Conservation (phyloP, 345 rosid species). For the Excoecaria agallocha region DNA sequence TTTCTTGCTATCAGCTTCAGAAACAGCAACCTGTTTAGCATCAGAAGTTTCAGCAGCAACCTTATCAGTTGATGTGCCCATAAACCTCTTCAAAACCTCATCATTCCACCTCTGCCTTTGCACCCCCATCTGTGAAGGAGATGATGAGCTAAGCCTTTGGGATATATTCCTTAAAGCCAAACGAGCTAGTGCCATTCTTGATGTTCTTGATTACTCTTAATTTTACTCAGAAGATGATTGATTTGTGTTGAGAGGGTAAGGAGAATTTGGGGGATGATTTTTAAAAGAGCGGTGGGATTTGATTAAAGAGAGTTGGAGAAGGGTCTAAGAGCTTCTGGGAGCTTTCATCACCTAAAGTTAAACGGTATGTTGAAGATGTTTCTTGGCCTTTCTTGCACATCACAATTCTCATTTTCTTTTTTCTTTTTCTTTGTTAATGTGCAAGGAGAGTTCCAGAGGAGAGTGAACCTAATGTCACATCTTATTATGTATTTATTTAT, state of each 20-base stretch:
- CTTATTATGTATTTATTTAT: too few species aligned
- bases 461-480: not conserved
- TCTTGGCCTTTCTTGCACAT: conserved; percentile 25
- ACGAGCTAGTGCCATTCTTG: conserved; percentile 60
- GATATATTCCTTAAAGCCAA: conserved; percentile 53
- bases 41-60: conserved; percentile 31
- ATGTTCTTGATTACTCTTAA: not conserved
- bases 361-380: conserved; percentile 10
- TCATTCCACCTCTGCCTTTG: conserved; percentile 28
- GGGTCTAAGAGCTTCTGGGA: conserved; percentile 46
- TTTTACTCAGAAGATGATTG: not conserved
- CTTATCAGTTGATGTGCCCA: conserved; percentile 37
- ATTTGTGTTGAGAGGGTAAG: not conserved
- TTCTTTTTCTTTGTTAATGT: too few species aligned
- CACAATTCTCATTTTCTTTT: not conserved
- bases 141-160: conserved; percentile 31
- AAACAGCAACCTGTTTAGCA: conserved; percentile 44
- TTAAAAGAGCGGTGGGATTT: conserved; percentile 6
- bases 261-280: not conserved
- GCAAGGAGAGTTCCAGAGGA: conserved; percentile 10
- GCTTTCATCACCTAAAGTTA: not conserved
- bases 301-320: conserved; percentile 36
- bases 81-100: conserved; percentile 35
- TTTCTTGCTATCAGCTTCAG: conserved; percentile 28
- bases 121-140: conserved; percentile 19